phyloP scores from a whole-genome alignment of 2,329 filamentous ascomycete genomes.

The Aureobasidium pullulans region DNA sequence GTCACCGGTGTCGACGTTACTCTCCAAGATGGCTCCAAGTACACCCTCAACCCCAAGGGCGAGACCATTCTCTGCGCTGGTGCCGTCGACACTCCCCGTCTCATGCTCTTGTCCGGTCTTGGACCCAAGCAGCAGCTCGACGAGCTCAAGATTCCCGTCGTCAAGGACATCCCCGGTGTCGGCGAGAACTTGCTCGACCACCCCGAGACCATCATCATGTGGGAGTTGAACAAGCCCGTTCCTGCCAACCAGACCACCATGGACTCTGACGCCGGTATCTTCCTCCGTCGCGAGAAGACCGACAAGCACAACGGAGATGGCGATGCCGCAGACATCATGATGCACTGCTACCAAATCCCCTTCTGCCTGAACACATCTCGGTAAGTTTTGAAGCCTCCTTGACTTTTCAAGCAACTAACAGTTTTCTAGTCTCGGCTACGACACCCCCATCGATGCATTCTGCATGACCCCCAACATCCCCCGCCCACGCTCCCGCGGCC shows the following conservation, averaged over 20 bases:
- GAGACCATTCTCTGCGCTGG: constrained; percentile 78
- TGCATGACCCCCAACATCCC: constrained; percentile 93
- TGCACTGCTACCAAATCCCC: constrained; percentile 95
- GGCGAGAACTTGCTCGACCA: constrained; percentile 60
- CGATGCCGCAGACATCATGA: constrained; percentile 80
- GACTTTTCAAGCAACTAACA: neutral
- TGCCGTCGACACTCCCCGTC: constrained; percentile 70
- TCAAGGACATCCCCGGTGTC: constrained; percentile 54
- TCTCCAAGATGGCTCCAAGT: constrained; percentile 52
- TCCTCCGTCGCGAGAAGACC: constrained; percentile 68
- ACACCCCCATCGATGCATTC: constrained; percentile 66
- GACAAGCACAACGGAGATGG: constrained; percentile 65
- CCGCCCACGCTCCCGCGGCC: constrained; percentile 68
- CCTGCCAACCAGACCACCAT: constrained; percentile 78
- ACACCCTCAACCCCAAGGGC: constrained; percentile 52
- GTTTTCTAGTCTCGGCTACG: constrained; percentile 57
- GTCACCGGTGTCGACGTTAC: constrained; percentile 69
- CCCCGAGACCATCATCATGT: constrained; percentile 60
- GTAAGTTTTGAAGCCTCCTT: neutral
- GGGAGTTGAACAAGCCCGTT: constrained; percentile 74
- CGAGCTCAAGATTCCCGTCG: constrained; percentile 44
- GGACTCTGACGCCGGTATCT: constrained; percentile 85
- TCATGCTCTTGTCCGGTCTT: constrained; percentile 48
- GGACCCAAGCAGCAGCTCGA: constrained; percentile 42
- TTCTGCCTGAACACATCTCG: constrained; percentile 78